phyloP scores from a whole-genome alignment of 2,329 filamentous ascomycete genomes.

The Fusarium falciforme region DNA sequence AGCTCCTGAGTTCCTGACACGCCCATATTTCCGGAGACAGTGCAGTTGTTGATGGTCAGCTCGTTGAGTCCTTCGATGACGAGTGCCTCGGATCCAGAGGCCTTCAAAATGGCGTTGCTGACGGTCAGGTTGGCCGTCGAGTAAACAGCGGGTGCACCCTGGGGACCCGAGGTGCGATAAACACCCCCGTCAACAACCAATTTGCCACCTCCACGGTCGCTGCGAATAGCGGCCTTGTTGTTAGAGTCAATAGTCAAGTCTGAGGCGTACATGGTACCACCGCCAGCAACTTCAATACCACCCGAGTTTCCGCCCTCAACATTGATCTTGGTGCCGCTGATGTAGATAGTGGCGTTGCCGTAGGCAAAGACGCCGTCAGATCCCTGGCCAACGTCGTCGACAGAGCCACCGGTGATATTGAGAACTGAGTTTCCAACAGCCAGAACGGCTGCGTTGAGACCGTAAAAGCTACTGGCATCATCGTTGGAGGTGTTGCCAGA shows the following conservation, averaged over 20 bases:
- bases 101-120: constrained; percentile 9
- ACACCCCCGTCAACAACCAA: constrained; percentile 18
- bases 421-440: constrained; percentile 14
- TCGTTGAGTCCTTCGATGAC: constrained; percentile 26
- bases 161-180: constrained; percentile 13
- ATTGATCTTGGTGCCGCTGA: constrained; percentile 18
- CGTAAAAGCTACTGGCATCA: constrained; percentile 24
- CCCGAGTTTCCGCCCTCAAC: constrained; percentile 19
- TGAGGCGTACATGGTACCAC: constrained; percentile 18
- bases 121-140: constrained; percentile 25
- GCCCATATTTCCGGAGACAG: constrained; percentile 21
- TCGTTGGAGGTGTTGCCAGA: constrained; percentile 17
- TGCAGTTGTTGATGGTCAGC: constrained; percentile 25
- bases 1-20: constrained; percentile 15
- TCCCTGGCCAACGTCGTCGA: constrained; percentile 10
- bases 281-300: constrained; percentile 22
- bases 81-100: constrained; percentile 9
- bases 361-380: constrained; percentile 25
- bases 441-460: constrained; percentile 16
- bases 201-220: constrained; percentile 17
- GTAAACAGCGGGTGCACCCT: constrained; percentile 22
- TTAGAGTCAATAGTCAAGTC: constrained; percentile 18
- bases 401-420: constrained; percentile 18
- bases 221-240: constrained; percentile 25
- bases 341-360: constrained; percentile 18